Conservation (phyloP, 306 rosid species). For the Adenanthera pavonina region DNA sequence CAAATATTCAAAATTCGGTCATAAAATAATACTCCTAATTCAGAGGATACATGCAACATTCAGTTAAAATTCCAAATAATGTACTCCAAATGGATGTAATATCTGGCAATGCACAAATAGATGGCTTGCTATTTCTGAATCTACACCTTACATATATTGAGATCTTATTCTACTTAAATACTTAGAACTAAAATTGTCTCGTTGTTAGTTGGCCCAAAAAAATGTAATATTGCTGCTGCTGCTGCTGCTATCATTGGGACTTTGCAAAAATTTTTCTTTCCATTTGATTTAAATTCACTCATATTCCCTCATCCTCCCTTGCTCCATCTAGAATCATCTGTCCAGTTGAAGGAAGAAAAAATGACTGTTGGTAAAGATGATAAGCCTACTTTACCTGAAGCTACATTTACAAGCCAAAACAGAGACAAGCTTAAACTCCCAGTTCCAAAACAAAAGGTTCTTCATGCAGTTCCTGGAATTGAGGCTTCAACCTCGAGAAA, state of each 20-base stretch:
- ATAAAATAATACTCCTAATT: neutral
- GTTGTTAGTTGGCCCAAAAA: neutral
- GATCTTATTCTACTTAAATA: conserved; percentile 20
- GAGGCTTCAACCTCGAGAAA: conserved; percentile 56
- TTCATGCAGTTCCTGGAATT: conserved; percentile 47
- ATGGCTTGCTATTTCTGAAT: neutral
- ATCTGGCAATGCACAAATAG: neutral
- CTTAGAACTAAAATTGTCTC: neutral
- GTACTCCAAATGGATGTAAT: neutral
- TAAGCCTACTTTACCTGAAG: conserved; percentile 62
- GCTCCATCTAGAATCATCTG: conserved; percentile 62
- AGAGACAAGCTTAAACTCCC: conserved; percentile 56
- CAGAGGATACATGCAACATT: neutral
- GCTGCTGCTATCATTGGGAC: conserved; percentile 4
- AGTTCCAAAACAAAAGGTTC: conserved; percentile 45
- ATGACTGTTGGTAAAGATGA: conserved; percentile 55
- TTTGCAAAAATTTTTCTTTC: conserved; percentile 17
- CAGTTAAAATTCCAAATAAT: neutral
- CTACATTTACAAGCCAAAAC: conserved; percentile 63
- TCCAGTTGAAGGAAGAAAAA: conserved; percentile 72
- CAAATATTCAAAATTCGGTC: neutral
- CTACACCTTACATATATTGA: no score
- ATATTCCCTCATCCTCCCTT: conserved; percentile 13
- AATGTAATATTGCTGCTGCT: neutral
- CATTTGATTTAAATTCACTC: conserved; percentile 19